phyloP scores from a whole-genome alignment of 371 early-diverging fungal species.

The Umbelopsis sp. region DNA sequence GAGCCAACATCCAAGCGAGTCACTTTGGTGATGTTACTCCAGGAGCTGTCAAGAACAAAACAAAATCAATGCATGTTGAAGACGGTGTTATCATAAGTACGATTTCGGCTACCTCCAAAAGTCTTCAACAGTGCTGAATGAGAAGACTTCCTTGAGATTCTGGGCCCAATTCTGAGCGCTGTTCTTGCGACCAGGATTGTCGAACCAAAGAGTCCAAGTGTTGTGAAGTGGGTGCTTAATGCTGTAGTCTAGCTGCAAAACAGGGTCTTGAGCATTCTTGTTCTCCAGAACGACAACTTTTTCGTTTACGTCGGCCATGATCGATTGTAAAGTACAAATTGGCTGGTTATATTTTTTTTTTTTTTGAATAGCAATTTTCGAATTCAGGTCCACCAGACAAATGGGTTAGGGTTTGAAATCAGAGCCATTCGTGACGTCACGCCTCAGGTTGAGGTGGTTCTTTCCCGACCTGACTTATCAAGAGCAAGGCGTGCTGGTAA shows the following conservation, averaged over 20 bases:
- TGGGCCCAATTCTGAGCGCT: slow-evolving; percentile 83
- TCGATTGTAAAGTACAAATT: slow-evolving; percentile 9
- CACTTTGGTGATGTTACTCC: slow-evolving; percentile 83
- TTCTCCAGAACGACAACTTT: slow-evolving; percentile 12
- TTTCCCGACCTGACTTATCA: slow-evolving; percentile 4
- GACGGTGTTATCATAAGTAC: background rate
- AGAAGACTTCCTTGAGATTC: slow-evolving; percentile 85
- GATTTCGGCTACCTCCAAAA: slow-evolving; percentile 83
- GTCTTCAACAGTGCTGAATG: slow-evolving; percentile 91
- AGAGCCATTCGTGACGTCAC: background rate
- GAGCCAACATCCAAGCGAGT: slow-evolving; percentile 75
- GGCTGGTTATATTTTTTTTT: background rate
- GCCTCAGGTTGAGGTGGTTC: background rate
- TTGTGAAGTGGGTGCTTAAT: slow-evolving; percentile 89
- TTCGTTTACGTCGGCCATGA: slow-evolving; percentile 16
- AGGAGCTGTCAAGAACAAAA: slow-evolving; percentile 49
- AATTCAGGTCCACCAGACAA: background rate
- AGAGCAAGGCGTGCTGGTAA: background rate
- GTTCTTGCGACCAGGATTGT: slow-evolving; percentile 81
- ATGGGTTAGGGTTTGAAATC: slow-evolving; percentile 2
- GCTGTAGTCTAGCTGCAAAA: slow-evolving; percentile 57
- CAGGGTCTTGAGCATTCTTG: background rate
- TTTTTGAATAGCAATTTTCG: background rate
- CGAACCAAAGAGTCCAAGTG: slow-evolving; percentile 95
- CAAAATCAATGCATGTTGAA: background rate